These are phyloP conservation scores for Mycosarcoma maydis DNA, from an alignment of 1,284 basidiomycete genomes.

Conservation along the genomic window DNA sequence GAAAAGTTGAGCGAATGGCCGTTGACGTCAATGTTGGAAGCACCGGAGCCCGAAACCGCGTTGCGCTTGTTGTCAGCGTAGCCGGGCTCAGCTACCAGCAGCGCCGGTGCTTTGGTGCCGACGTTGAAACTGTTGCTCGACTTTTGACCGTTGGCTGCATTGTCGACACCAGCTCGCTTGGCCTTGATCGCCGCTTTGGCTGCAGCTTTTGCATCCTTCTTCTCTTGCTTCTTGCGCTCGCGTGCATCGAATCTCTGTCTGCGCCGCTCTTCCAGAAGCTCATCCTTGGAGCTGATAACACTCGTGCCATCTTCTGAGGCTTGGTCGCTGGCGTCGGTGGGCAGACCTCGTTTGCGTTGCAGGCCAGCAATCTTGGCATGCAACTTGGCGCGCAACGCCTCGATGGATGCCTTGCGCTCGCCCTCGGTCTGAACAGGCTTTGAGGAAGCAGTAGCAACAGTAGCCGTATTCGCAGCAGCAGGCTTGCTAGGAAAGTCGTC, in stretches of 20 bases:
- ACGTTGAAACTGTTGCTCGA: conserved; percentile 27
- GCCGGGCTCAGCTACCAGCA: conserved; percentile 47
- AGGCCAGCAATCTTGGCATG: conserved; percentile 59
- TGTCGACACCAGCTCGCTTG: conserved; percentile 25
- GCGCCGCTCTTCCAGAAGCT: conserved; percentile 61
- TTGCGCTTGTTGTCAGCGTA: conserved; percentile 41
- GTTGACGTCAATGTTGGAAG: conserved; percentile 27
- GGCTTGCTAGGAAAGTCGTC: conserved; percentile 24
- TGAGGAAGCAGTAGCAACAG: conserved; percentile 1
- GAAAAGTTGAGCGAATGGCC: conserved; percentile 50
- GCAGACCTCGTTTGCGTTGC: conserved; percentile 51
- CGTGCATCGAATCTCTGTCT: conserved; percentile 60
- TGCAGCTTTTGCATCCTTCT: conserved; percentile 52
- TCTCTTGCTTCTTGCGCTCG: conserved; percentile 56
- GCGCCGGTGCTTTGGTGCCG: conserved; percentile 45
- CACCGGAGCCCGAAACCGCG: conserved; percentile 9
- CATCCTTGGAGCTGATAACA: conserved; percentile 56
- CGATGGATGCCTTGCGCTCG: conserved; percentile 51
- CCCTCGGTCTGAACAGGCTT: conserved; percentile 42
- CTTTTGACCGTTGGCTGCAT: conserved; percentile 27
- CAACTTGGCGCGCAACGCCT: conserved; percentile 56
- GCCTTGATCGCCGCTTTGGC: conserved; percentile 31
- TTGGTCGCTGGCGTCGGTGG: conserved; percentile 19
- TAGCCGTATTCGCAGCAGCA: conserved; percentile 1
- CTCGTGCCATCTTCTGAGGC: conserved; percentile 39